Evolutionary conservation across 306 rosid genomes (phyloP).

Genomic region (Acacia melanoxylon): DNA sequence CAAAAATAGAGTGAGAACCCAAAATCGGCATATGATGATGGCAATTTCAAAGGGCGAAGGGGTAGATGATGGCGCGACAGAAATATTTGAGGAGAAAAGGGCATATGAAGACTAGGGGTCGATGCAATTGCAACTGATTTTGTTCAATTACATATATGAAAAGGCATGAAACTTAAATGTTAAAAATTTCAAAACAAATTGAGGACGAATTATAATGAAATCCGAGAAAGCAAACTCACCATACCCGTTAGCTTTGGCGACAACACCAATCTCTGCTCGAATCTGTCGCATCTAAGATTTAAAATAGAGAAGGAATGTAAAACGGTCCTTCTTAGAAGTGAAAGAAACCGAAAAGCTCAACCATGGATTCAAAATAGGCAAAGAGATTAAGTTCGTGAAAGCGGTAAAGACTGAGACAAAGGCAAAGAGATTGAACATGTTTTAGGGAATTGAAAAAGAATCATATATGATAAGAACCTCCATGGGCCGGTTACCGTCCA

Average conservation of each 20-base stretch:
- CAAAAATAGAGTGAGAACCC: too few relatives aligned
- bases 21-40: too few relatives aligned
- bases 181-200: neutral
- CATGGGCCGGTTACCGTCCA: slow-evolving; percentile 82
- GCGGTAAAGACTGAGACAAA: neutral
- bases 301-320: neutral
- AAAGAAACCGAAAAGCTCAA: neutral
- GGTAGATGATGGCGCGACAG: too few relatives aligned
- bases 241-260: slow-evolving; percentile 84
- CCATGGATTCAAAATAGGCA: neutral
- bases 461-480: slow-evolving; percentile 27
- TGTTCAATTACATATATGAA: too few relatives aligned
- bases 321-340: neutral
- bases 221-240: neutral
- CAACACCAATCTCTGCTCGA: slow-evolving; percentile 82
- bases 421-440: too few relatives aligned
- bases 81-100: too few relatives aligned
- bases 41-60: too few relatives aligned
- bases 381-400: neutral
- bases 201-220: neutral
- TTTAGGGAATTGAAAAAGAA: too few relatives aligned
- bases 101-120: too few relatives aligned
- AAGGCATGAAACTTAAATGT: neutral
- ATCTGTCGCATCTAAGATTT: slow-evolving; percentile 79
- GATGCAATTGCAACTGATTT: too few relatives aligned